Conservation (phyloP, 1,284 basidiomycete genomes). For the Sporisorium scitamineum region DNA sequence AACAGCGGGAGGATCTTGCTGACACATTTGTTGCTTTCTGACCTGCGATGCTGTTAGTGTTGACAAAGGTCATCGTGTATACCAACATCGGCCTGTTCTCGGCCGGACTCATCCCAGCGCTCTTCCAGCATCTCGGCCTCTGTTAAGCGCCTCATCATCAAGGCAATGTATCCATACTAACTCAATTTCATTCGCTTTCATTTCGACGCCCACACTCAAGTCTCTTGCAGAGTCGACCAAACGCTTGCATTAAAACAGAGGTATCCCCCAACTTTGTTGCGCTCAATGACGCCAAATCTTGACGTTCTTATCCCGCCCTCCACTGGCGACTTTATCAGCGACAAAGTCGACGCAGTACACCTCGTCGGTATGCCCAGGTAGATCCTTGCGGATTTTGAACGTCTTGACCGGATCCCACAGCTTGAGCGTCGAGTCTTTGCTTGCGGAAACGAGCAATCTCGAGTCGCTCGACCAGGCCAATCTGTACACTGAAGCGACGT, state of each 20-base stretch:
- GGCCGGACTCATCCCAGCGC: slow-evolving; percentile 46
- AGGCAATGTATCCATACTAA: neutral
- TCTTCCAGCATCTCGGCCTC: slow-evolving; percentile 51
- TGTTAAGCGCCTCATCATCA: slow-evolving; percentile 3
- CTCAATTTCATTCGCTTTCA: neutral
- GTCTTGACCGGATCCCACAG: slow-evolving; percentile 65
- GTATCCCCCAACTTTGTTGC: neutral
- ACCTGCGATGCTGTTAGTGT: slow-evolving; percentile 65
- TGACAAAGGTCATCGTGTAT: slow-evolving; percentile 92
- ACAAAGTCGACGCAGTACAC: slow-evolving; percentile 86
- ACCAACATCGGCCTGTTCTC: slow-evolving; percentile 80
- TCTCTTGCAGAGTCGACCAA: neutral
- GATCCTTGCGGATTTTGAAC: slow-evolving; percentile 86
- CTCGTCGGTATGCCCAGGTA: slow-evolving; percentile 96
- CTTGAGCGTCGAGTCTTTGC: slow-evolving; percentile 89
- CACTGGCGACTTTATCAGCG: slow-evolving; percentile 96
- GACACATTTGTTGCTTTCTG: no score
- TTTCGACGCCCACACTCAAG: neutral
- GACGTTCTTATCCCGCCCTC: slow-evolving; percentile 78
- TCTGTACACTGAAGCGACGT: slow-evolving; percentile 93
- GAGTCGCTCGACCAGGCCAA: slow-evolving; percentile 96
- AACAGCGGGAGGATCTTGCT: neutral
- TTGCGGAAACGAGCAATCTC: slow-evolving; percentile 88
- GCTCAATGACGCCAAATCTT: slow-evolving; percentile 71
- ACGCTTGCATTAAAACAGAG: neutral